These are phyloP conservation scores for Termitomyces titanicus DNA, from an alignment of 768 basidiomycete species.

Conservation along the genomic window DNA sequence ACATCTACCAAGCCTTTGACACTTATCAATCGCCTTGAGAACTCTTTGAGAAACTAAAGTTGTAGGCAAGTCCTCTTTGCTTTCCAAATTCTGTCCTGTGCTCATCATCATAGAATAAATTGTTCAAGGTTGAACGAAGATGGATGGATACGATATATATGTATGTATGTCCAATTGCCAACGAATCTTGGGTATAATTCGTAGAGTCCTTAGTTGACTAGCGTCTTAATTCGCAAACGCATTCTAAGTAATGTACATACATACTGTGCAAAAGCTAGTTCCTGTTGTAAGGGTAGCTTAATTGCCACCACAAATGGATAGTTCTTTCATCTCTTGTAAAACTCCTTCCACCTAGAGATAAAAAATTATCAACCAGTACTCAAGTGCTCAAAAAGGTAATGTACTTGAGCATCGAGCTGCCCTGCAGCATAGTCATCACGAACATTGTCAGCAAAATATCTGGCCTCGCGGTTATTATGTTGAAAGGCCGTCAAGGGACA, in stretches of 20 bases:
- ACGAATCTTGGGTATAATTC: neutral
- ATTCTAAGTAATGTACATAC: conserved; percentile 3
- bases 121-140: neutral
- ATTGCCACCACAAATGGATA: conserved; percentile 85
- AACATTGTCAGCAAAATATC: conserved; percentile 87
- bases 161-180: neutral
- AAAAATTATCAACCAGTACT: neutral
- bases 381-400: conserved; percentile 4
- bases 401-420: conserved; percentile 88
- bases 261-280: neutral
- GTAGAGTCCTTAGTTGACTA: neutral
- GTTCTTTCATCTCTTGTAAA: conserved; percentile 94
- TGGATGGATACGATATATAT: too few relatives aligned
- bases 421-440: conserved; percentile 98
- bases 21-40: conserved; percentile 16
- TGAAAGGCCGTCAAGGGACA: conserved; percentile 1
- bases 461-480: conserved; percentile 22
- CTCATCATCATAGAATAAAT: neutral
- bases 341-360: conserved; percentile 80
- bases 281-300: conserved; percentile 5
- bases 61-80: neutral
- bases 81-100: neutral
- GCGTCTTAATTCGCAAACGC: neutral
- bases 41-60: neutral
- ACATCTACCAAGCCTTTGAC: conserved; percentile 15